Base-by-base conservation (phyloP, 176 grass and related monocot genomes). In the Oryza coarctata region DNA sequence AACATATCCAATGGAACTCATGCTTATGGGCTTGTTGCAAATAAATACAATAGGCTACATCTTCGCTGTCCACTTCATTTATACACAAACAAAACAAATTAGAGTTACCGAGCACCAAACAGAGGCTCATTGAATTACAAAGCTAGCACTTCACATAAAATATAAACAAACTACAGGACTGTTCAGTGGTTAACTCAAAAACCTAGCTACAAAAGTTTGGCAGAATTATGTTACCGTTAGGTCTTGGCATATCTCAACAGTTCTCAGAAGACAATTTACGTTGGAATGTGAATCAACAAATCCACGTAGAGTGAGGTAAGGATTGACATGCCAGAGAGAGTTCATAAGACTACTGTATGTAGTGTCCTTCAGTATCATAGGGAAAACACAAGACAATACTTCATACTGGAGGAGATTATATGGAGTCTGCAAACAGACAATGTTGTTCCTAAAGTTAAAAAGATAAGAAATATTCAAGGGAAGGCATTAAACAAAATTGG, bases 401-500 rank as follows among this genome's bases (percentile, higher is more conserved):
- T 98, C 95, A 71, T 88, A 62, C 39, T 93, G 95, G 69, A 98
- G 86, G 39, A 98, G 90, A 78, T 98, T 95, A 82, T 98, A 98
- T 40, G 90, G 61, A 86, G 90, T 98, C 95, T 98, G 90, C 63
- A 86, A 70, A 70, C 28, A 91, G 38, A 77, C 17, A 85, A 32
- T 26, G 74, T 61, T 66, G 17, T 83, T 72, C 23, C 33, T 4
- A 35, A 75, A n/a, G 45, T 77, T 67, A 80, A 47, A 72, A 72
- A 3, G 8, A 76, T 70, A 84, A 84, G n/a, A 31, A 73, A 62
- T 34, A 33, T 39, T 39, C 34, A 50, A 83, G 29, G 43, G 33
- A 22, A 79, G 20, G 62, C 12, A 45, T 40, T 83, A 17, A 76
- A 38, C 30, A 31, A 73, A 26, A 67, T 2, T 31, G 12, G 35